phyloP scores from a whole-genome alignment of 1,284 basidiomycete genomes.

The Fomitopsis palustris region DNA sequence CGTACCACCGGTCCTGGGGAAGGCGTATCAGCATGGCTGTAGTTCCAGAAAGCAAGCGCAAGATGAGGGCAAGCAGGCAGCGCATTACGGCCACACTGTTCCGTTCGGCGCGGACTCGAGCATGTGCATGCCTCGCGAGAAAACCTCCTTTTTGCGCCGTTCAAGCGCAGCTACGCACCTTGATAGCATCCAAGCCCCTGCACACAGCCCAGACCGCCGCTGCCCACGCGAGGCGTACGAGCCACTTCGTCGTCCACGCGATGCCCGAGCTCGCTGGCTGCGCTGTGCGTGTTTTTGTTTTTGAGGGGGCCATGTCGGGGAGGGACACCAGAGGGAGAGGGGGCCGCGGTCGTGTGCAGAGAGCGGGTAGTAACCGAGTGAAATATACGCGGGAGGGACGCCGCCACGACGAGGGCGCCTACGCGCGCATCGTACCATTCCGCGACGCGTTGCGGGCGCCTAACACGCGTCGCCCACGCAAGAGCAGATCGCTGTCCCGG shows the following conservation, averaged over 20 bases:
- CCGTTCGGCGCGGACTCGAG: no score
- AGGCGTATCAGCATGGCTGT: neutral
- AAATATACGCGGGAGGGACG: no score
- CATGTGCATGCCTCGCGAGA: no score
- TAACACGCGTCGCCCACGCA: neutral
- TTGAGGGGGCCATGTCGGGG: neutral
- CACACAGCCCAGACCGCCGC: constrained; percentile 38
- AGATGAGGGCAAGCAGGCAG: no score
- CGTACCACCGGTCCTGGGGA: constrained; percentile 56
- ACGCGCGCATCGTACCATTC: neutral
- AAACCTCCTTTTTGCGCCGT: no score
- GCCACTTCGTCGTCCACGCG: constrained; percentile 41
- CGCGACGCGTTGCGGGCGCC: neutral
- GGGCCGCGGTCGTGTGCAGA: no score
- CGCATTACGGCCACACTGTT: no score
- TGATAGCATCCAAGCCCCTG: constrained; percentile 38
- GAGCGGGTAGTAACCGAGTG: no score
- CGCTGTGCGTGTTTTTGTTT: neutral
- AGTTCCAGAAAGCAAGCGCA: no score
- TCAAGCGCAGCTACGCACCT: constrained; percentile 31
- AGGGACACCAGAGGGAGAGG: neutral
- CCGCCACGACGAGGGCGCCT: neutral
- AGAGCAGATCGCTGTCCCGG: no score
- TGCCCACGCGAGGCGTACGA: constrained; percentile 34
- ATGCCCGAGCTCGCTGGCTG: neutral